Percentiles rank a stretch among this genome's conserved stretches.
Evolutionary conservation across 805 yeast genomes (phyloP).

Genomic region (Candida jianshihensis): DNA sequence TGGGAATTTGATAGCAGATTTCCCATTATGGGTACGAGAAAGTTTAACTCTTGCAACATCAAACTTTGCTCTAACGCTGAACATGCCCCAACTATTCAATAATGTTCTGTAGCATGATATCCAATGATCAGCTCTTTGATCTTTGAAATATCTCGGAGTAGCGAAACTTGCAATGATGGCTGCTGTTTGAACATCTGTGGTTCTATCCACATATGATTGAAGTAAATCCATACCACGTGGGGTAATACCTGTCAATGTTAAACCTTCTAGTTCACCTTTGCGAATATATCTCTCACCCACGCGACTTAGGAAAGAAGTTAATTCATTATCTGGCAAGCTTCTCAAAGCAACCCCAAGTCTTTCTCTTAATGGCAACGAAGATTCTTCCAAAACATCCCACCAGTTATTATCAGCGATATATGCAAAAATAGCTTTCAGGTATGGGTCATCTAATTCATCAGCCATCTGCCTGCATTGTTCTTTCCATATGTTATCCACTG

Average conservation of each 20-base stretch:
- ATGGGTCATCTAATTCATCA: conserved; percentile 83
- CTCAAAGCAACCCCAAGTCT: conserved; percentile 86
- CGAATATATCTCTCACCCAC: conserved; percentile 64
- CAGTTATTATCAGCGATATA: conserved; percentile 91
- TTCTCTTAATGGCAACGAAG: conserved; percentile 81
- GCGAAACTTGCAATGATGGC: conserved; percentile 75
- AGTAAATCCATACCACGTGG: conserved; percentile 73
- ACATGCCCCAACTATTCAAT: conserved; percentile 75
- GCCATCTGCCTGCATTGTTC: conserved; percentile 88
- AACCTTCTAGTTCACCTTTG: conserved; percentile 85
- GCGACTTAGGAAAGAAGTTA: conserved; percentile 62
- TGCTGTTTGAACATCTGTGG: conserved; percentile 89
- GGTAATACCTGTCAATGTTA: conserved; percentile 87
- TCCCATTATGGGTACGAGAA: conserved; percentile 45
- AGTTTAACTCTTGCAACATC: conserved; percentile 72
- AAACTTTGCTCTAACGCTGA: conserved; percentile 72
- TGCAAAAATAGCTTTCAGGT: conserved; percentile 86
- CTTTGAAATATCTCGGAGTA: conserved; percentile 75
- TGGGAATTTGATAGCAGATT: conserved; percentile 38
- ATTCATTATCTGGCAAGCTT: conserved; percentile 72
- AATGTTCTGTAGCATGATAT: conserved; percentile 57
- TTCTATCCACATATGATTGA: conserved; percentile 82
- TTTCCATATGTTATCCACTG: conserved; percentile 58
- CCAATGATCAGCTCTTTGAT: conserved; percentile 74
- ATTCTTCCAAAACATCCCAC: conserved; percentile 93